Evolutionary conservation across 768 basidiomycete species (phyloP), one percentile per base, ranked within the genome.

Genomic region (Amanita fuliginea): DNA sequence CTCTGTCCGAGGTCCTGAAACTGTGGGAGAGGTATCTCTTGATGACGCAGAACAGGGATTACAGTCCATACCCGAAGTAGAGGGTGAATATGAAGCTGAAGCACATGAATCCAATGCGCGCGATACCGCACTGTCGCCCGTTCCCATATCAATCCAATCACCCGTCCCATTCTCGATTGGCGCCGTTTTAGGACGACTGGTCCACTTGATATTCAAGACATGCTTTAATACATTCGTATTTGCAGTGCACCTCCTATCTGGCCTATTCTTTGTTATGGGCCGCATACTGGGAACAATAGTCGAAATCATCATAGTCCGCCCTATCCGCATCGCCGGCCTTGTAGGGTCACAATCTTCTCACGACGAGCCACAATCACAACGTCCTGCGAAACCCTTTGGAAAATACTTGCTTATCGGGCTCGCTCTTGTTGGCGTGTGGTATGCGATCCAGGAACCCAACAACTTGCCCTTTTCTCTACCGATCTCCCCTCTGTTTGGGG

Each of bases 51-150:
- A 78, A 51, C 69, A 73, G 54, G 74, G 76, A 2, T 71, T 87
- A 22, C 66, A 76, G 19, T 76, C 81, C 6, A 83, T 87, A 56
- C 69, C 74, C 4, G 86, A 87, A 67, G 68, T 71, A 21, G 79
- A 86, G 3, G 83, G 74, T 5, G 85, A 87, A 67, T 68, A 70
- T 24, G 78, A 86, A 58, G 70, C 65, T 24, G 47, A 49, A 26
- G 51, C 55, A n/a, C 32, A 58, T 43, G 64, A 62, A 36, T 41
- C 62, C 22, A 45, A 52, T 44, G 52, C 64, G 44, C 59, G 53
- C 22, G 56, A 58, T 46, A 55, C 55, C 14, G 46, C 26, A 13
- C 8, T 11, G 21, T 14, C 35, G 24, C 46, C 33, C 22, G 59
- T 58, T 48, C 56, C 54, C 33, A 57, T 52, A 46, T 47, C 43